These are phyloP conservation scores for Euphorbia schlechtendalii DNA, from an alignment of 441 rosid species.

Conservation along the genomic window DNA sequence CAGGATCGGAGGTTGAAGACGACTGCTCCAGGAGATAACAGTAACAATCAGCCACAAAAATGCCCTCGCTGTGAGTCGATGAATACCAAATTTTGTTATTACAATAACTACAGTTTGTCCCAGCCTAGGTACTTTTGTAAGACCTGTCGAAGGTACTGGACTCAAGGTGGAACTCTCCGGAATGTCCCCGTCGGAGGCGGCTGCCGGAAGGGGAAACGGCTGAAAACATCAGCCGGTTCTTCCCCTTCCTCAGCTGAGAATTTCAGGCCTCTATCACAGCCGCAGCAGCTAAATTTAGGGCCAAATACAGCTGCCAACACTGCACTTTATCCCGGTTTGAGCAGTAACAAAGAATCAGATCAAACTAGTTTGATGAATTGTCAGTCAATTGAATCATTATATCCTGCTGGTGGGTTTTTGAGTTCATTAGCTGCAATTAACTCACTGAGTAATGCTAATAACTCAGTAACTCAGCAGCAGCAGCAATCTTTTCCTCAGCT, in stretches of 20 bases:
- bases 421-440: conserved; percentile 39
- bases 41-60: conserved; percentile 25
- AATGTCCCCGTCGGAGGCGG: conserved; percentile 75
- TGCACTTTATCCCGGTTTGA: conserved; percentile 7
- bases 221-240: conserved; percentile 21
- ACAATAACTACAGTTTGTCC: conserved; percentile 63
- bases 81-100: conserved; percentile 74
- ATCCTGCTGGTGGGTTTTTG: conserved; percentile 35
- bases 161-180: conserved; percentile 72
- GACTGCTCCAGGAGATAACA: not conserved
- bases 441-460: conserved; percentile 22
- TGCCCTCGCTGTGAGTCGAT: conserved; percentile 69
- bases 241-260: conserved; percentile 27
- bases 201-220: conserved; percentile 47
- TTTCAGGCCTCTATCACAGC: conserved; percentile 18
- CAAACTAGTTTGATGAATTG: conserved; percentile 13
- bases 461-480: conserved; percentile 2
- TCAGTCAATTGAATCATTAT: conserved; percentile 22
- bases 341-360: conserved; percentile 15
- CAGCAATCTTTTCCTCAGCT: too few species aligned
- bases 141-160: conserved; percentile 76
- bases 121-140: conserved; percentile 86
- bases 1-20: not conserved
- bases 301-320: conserved; percentile 17
- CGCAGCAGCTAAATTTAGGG: conserved; percentile 4